A percentile compares a stretch with the other conserved stretches of the same genome.
These are phyloP conservation scores for Fusarium sp. DNA, from an alignment of 2,329 filamentous ascomycete species.

Conservation along the genomic window DNA sequence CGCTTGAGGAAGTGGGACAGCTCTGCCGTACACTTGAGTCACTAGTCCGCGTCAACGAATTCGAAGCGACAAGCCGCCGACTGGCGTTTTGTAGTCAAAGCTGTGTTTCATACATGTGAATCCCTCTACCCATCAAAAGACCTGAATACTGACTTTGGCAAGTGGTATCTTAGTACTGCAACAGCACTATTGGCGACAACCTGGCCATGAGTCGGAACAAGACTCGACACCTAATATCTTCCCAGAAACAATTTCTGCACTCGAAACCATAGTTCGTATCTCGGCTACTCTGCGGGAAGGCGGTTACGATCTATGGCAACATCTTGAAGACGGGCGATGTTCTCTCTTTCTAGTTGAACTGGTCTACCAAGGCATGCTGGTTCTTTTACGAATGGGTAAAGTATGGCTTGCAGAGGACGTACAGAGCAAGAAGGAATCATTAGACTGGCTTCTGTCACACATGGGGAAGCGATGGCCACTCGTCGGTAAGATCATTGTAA, in stretches of 20 bases:
- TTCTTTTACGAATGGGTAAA: fast-evolving
- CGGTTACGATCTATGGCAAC: background rate
- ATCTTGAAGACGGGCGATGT: background rate
- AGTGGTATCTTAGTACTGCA: background rate
- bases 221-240: background rate
- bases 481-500: background rate
- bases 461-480: background rate
- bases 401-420: background rate
- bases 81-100: background rate
- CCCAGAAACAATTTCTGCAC: background rate
- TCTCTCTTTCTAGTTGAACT: background rate
- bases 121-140: no score
- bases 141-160: background rate
- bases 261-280: background rate
- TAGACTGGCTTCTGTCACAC: background rate
- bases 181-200: background rate
- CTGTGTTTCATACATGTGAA: background rate
- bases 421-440: background rate
- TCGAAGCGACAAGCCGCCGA: background rate
- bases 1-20: background rate
- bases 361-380: background rate
- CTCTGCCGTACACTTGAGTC: background rate
- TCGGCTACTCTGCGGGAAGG: background rate
- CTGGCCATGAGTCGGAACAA: background rate
- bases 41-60: background rate